Evolutionary conservation across 108 stramenopile genomes (phyloP), one percentile per base, ranked within the genome.

Genomic region (Nitzschia sp.): DNA sequence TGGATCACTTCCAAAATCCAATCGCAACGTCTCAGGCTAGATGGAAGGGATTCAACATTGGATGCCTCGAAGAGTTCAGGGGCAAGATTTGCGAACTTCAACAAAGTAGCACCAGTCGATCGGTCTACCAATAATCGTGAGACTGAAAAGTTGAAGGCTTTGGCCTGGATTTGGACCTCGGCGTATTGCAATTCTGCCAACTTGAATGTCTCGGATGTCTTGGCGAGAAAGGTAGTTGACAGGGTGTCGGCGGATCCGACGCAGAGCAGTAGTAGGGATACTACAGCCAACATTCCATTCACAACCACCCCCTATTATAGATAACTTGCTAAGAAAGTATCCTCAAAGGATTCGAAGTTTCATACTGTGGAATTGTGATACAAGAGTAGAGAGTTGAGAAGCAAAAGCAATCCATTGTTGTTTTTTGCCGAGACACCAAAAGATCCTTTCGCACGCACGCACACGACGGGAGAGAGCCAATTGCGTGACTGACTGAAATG

Each of bases 171-270:
- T 23, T 66, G 34, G n/a, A 72, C 68, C 54, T 90, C 85, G 21
- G 85, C 28, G 45, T 76, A 75, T 62, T 86, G 85, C 18, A 87
- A 63, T 31, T 87, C 89, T 0, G 86, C 79, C 24, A 90, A 66
- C 64, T 87, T 87, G 78, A 87, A 90, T 3, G 85, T 84, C 61
- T 87, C 86, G 27, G 49, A 79, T 36, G 86, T 85, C 61, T 90
- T 87, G 25, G 72, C 80, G 28, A 82, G 38, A 26, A 58, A 83
- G 46, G 61, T 45, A 6, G 38, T 11, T 19, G n/a, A 19, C 21
- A 49, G 49, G 15, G 48, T 6, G 6, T 31, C 8, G 28, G 35
- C 13, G 27, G 17, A 31, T 30, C 35, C 13, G 18, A 49, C 18
- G 17, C 3, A 3, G 27, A 47, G 28, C 18, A 65, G 21, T 17